Conservation (phyloP, 495 filamentous ascomycete genomes). For the Talaromyces adpressus region DNA sequence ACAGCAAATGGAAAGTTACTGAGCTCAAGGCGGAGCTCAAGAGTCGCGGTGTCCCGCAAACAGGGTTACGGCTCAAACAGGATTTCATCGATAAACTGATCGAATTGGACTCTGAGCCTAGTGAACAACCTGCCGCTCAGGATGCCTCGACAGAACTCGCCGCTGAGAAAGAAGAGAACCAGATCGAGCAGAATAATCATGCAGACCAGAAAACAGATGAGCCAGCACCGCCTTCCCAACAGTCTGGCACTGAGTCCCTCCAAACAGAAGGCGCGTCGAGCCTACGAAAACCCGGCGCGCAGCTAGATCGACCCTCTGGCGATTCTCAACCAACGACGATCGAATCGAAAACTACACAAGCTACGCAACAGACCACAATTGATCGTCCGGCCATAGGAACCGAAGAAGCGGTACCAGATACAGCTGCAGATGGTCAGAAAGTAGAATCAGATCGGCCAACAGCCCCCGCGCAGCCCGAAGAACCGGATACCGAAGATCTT, state of each 20-base stretch:
- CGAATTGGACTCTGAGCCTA: conserved; percentile 32
- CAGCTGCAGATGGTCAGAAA: not conserved
- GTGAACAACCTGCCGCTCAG: conserved; percentile 10
- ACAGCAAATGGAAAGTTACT: conserved; percentile 46
- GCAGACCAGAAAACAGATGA: conserved; percentile 13
- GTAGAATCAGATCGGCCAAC: not conserved
- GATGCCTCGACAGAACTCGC: conserved; percentile 10
- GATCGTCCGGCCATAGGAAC: not conserved
- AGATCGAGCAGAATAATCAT: not conserved
- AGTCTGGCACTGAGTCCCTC: not conserved
- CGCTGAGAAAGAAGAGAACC: conserved; percentile 10
- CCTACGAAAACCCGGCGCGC: not conserved
- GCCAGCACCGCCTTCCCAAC: not conserved
- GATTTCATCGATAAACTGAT: conserved; percentile 39
- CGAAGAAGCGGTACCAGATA: not conserved
- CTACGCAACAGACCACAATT: not conserved
- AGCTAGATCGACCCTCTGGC: not conserved
- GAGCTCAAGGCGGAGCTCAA: conserved; percentile 48
- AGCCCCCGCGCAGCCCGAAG: not conserved
- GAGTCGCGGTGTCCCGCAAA: conserved; percentile 42
- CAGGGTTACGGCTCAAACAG: conserved; percentile 43
- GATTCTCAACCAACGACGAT: not conserved
- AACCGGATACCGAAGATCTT: not conserved
- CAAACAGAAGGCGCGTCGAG: conserved; percentile 2
- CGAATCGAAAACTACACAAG: not conserved